Conservation (phyloP, 2,329 filamentous ascomycete species). For the Colletotrichum sp. region DNA sequence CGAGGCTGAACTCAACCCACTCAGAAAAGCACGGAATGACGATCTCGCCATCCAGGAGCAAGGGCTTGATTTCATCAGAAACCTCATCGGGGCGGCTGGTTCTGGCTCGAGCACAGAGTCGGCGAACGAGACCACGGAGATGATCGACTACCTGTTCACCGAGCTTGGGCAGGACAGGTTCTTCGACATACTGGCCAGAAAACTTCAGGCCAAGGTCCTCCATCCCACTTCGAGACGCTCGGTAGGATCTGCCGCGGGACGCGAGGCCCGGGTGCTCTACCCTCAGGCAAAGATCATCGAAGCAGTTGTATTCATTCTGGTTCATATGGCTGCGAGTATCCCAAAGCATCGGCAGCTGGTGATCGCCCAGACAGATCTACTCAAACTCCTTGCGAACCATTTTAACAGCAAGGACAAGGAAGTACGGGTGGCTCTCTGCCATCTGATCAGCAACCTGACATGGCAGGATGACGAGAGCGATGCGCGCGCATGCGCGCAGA, state of each 20-base stretch:
- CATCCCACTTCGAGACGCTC: slow-evolving; percentile 55
- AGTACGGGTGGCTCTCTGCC: slow-evolving; percentile 80
- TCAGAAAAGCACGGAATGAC: slow-evolving; percentile 73
- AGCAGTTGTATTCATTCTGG: slow-evolving; percentile 80
- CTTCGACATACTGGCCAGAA: slow-evolving; percentile 81
- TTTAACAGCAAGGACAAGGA: slow-evolving; percentile 75
- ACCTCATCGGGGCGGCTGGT: slow-evolving; percentile 74
- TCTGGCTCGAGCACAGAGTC: slow-evolving; percentile 55
- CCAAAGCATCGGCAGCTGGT: slow-evolving; percentile 80
- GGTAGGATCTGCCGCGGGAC: slow-evolving; percentile 17
- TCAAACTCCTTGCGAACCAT: slow-evolving; percentile 75
- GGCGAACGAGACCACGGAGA: slow-evolving; percentile 61
- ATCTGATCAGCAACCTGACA: slow-evolving; percentile 85
- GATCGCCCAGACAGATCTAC: slow-evolving; percentile 76
- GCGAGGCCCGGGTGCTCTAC: slow-evolving; percentile 57
- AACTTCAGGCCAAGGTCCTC: slow-evolving; percentile 69
- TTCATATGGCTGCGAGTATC: slow-evolving; percentile 85
- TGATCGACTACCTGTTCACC: slow-evolving; percentile 85
- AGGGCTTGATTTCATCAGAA: slow-evolving; percentile 86
- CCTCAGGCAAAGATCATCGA: slow-evolving; percentile 74
- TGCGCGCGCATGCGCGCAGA: slow-evolving; percentile 64
- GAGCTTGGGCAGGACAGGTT: slow-evolving; percentile 78
- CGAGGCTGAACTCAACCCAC: slow-evolving; percentile 72
- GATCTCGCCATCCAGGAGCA: slow-evolving; percentile 90
- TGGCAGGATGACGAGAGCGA: slow-evolving; percentile 81